Conservation (phyloP, 75 land plant genomes). For the Selaginella tamariscina region DNA sequence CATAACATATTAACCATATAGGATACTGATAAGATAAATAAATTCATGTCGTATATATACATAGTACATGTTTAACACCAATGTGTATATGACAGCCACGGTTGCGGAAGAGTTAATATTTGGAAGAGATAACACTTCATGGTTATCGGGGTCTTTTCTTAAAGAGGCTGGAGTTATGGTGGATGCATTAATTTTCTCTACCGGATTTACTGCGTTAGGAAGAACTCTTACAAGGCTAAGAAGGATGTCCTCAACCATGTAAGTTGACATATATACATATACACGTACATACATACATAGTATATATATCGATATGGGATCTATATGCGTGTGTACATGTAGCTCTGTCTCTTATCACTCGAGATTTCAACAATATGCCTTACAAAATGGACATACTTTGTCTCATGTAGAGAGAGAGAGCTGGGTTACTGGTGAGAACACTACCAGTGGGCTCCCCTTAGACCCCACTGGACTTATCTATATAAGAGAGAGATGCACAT, state of each 20-base stretch:
- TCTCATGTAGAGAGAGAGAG: no score
- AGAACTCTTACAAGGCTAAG: constrained; percentile 51
- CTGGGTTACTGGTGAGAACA: no score
- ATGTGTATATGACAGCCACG: constrained; percentile 71
- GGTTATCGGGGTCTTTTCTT: constrained; percentile 78
- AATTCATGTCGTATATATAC: not conserved
- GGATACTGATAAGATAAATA: not conserved
- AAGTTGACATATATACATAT: constrained; percentile 23
- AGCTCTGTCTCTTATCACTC: no score
- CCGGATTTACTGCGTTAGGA: constrained; percentile 96
- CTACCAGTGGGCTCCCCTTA: no score
- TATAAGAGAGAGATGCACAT: no score
- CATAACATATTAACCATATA: not conserved
- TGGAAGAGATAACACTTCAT: constrained; percentile 80
- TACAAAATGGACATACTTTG: no score
- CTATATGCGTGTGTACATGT: no score
- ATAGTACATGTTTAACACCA: no score
- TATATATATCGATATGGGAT: no score
- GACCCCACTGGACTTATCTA: no score
- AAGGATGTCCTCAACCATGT: constrained; percentile 76
- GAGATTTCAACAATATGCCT: no score
- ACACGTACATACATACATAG: constrained; percentile 5
- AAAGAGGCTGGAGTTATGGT: constrained; percentile 58
- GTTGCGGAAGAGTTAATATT: constrained; percentile 91
- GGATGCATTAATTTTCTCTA: constrained; percentile 65